Base-by-base conservation (phyloP, 805 yeast genomes). In the Candida qinlingensis region DNA sequence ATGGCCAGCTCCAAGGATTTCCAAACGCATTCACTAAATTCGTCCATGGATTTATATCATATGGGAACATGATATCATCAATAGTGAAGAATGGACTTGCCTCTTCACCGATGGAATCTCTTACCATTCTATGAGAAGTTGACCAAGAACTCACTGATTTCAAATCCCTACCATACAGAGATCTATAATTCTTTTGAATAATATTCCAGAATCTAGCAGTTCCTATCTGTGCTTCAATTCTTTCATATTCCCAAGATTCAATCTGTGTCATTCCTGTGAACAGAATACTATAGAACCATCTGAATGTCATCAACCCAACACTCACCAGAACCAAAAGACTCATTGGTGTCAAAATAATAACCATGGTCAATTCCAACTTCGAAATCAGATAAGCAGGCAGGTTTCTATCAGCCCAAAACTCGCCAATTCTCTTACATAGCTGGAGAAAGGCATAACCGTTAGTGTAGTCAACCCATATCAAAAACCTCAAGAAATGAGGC, bases 171-270 rank as follows among this genome's bases (percentile, higher is more conserved):
- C 58, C 59, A 40, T 52, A 56, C 2, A 58, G 10, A 3, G 45
- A 58, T 49, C 54, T 48, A 64, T 70, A 80, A 55, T 76, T 81
- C 44, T 59, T 58, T 47, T 72, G 67, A 29, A 79, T 72, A 56
- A 66, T 75, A 38, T 52, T 59, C 80, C 80, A 84, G 48, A 86
- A 68, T 42, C 76, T 67, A 40, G 74, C 80, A 2, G 77, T 74
- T 45, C 77, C 73, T 49, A 81, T 77, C 53, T 85, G 85, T 4
- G 81, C 69, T 45, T 81, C 89, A 2, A 88, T 72, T 55, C 98
- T 75, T 55, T 94, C 98, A 65, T 72, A 65, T 59, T 92, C 98
- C 99, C 99, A 92, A 3, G 76, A 71, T 67, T 92, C 99, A 46
- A 92, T 91, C 62, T 88, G 96, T 1, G 97, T 83, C 77, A 79